Conservation (phyloP, 139 green algal species). For the Micractinium conductrix region DNA sequence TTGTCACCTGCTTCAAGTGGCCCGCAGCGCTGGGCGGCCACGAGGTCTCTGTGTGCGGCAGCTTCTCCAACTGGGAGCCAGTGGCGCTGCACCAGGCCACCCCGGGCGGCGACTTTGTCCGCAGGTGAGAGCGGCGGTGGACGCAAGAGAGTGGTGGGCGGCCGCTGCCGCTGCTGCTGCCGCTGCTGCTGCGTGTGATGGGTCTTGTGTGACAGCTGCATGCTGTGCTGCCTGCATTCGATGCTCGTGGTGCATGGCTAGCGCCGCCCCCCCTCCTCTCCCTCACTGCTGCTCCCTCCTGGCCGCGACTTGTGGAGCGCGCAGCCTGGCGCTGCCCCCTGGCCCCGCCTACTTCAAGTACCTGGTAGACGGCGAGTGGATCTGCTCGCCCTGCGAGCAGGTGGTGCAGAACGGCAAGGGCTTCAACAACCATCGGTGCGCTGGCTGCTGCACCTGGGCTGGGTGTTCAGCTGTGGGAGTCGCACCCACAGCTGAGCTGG, state of each 20-base stretch:
- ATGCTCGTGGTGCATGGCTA: too few relatives aligned
- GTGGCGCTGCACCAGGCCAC: conserved; percentile 30
- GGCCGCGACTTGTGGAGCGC: too few relatives aligned
- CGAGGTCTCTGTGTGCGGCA: conserved; percentile 47
- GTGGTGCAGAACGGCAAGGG: conserved; percentile 38
- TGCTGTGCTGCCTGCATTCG: too few relatives aligned
- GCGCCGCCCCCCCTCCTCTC: too few relatives aligned
- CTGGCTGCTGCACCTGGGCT: neutral
- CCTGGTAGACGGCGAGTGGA: conserved; percentile 65
- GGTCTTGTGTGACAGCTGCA: too few relatives aligned
- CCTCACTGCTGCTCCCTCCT: too few relatives aligned
- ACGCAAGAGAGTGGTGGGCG: too few relatives aligned
- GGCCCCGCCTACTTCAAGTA: conserved; percentile 62
- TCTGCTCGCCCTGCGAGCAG: conserved; percentile 53
- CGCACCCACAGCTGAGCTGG: too few relatives aligned
- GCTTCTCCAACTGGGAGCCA: conserved; percentile 53
- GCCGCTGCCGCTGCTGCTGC: conserved; percentile 7
- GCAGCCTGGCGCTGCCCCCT: conserved; percentile 38
- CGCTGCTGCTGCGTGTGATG: too few relatives aligned
- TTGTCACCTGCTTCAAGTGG: neutral
- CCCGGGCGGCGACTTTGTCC: conserved; percentile 50
- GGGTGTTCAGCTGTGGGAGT: neutral
- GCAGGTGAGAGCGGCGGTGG: conserved; percentile 12
- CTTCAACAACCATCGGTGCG: conserved; percentile 67
- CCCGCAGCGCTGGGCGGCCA: conserved; percentile 17